A percentile compares a stretch with the other conserved stretches of the same genome.
Evolutionary conservation across 495 filamentous ascomycete species (phyloP).

Genomic region (Penicillium ucsense): DNA sequence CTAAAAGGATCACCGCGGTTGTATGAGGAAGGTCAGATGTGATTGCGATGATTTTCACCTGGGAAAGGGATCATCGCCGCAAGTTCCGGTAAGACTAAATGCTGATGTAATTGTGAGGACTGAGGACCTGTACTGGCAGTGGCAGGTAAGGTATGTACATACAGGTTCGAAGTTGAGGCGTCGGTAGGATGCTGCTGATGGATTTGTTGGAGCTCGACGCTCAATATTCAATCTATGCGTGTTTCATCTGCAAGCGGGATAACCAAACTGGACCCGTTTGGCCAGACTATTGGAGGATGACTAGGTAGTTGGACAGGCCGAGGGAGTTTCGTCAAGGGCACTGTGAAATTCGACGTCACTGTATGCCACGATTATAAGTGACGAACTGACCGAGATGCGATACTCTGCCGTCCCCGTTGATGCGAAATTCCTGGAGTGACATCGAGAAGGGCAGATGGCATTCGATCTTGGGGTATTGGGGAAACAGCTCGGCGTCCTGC

Average conservation of each 20-base stretch:
- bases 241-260: neutral
- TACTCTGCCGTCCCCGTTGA: neutral
- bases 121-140: neutral
- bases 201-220: neutral
- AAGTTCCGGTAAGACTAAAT: too few relatives aligned
- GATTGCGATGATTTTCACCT: neutral
- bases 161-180: neutral
- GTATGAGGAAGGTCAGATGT: neutral
- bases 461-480: neutral
- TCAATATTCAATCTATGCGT: neutral
- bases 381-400: neutral
- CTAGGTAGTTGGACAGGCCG: neutral
- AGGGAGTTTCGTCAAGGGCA: neutral
- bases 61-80: too few relatives aligned
- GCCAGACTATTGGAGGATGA: neutral
- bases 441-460: neutral
- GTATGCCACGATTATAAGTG: neutral
- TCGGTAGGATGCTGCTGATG: neutral
- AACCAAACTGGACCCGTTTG: neutral
- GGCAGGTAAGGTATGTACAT: too few relatives aligned
- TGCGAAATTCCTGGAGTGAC: neutral
- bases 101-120: too few relatives aligned
- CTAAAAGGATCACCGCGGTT: neutral
- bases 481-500: neutral
- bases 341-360: neutral